Base-by-base conservation (phyloP, 768 basidiomycete species). In the Suillus ampliporus region DNA sequence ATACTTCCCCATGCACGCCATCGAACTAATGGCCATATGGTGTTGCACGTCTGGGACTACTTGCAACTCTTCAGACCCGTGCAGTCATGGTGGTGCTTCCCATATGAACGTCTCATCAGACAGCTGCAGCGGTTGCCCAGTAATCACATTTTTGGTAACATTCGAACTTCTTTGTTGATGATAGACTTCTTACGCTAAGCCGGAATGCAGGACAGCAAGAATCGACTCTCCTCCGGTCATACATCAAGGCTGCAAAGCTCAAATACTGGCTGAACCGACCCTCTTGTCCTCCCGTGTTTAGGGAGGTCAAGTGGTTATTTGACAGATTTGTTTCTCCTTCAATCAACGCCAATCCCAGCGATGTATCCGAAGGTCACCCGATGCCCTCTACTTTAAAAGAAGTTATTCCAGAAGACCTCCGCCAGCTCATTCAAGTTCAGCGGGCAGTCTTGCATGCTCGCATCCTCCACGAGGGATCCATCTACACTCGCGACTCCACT, bases 121-220 rank as follows among this genome's bases (percentile, higher is more conserved):
- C 34, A 51, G 0, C 57, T 76, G 2, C 69, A 74, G 41, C 38
- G 38, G 0, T 59, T 73, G 1, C 71, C 66, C 0, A 70, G 19
- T 1, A 76, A 76, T 58, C 67, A 72, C 43, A 71, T 64, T 52
- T 26, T 57, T 21, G 72, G 74, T 70, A 86, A 19, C 89, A 86
- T 3, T 47, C 5, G 4, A 5, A 3, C 41, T 2, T 19, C 19
- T 3, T 17, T n/a, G 1, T 19, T 28, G 23, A 47, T 17, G 37
- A 34, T 14, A 17, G 11, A 26, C 10, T n/a, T 4, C 28, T 41
- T 26, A 53, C 31, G 31, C n/a, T n/a, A n/a, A n/a, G n/a, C n/a
- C n/a, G n/a, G n/a, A 1, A 8, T 23, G 3, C 35, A 69, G 64
- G 61, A 0, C 38, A 68, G 40, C 67, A 62, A 0, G 62, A 66